Evolutionary conservation across 2,329 filamentous ascomycete genomes (phyloP).

Genomic region (Furcasterigmium furcatum): DNA sequence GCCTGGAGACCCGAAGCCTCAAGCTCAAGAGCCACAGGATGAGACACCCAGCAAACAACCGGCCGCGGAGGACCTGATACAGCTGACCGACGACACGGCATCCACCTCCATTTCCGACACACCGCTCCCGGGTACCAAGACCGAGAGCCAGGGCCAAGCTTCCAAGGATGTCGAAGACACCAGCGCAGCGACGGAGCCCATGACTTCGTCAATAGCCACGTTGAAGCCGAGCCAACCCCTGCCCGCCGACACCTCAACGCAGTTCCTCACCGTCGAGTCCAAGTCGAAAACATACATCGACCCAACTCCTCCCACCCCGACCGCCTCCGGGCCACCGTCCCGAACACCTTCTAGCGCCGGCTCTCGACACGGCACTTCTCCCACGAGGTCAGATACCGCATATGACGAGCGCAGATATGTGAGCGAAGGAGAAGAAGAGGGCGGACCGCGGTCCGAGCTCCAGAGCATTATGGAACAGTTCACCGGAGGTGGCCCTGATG

Average conservation of each 20-base stretch:
- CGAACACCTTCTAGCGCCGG: conserved; percentile 55
- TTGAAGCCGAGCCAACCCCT: conserved; percentile 41
- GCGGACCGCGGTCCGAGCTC: conserved; percentile 78
- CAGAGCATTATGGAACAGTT: conserved; percentile 99
- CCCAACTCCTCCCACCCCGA: conserved; percentile 55
- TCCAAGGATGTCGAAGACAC: neutral
- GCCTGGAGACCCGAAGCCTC: neutral
- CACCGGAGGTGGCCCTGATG: conserved; percentile 68
- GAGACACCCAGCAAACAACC: conserved; percentile 6
- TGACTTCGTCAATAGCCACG: conserved; percentile 45
- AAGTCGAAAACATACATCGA: conserved; percentile 45
- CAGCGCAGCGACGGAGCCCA: conserved; percentile 18
- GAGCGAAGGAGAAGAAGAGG: conserved; percentile 64
- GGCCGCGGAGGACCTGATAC: conserved; percentile 10
- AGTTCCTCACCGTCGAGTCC: conserved; percentile 46
- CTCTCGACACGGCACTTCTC: conserved; percentile 48
- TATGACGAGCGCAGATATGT: conserved; percentile 55
- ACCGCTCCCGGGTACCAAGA: too few species aligned
- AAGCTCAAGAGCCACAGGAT: conserved; percentile 2
- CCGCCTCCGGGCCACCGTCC: conserved; percentile 53
- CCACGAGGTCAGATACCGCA: conserved; percentile 50
- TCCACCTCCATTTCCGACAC: neutral
- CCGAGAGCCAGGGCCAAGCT: too few species aligned
- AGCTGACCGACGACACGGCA: conserved; percentile 8
- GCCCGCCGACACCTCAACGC: conserved; percentile 29